Conservation (phyloP, 2,329 filamentous ascomycete species). For the Colletotrichum sp. region DNA sequence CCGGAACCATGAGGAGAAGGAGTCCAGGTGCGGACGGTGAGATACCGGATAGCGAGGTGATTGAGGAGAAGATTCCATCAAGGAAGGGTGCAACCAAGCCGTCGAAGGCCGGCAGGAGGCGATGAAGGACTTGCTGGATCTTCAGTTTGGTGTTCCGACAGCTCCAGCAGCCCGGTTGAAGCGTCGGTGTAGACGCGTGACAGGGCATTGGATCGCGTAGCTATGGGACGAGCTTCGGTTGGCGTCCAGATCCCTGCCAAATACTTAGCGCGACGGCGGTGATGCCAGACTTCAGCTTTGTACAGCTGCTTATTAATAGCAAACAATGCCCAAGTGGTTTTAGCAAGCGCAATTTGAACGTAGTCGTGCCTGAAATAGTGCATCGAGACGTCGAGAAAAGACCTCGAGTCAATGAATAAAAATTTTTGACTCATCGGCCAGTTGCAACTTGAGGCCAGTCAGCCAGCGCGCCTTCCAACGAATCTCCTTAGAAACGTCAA, state of each 20-base stretch:
- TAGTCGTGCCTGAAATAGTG: background rate
- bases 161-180: background rate
- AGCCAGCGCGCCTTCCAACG: background rate
- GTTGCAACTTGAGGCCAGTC: background rate
- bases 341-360: background rate
- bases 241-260: background rate
- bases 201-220: constrained; percentile 13
- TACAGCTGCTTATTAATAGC: background rate
- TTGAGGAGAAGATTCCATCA: constrained; percentile 43
- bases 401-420: background rate
- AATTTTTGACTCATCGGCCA: background rate
- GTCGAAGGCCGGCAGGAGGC: constrained; percentile 6
- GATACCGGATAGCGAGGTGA: constrained; percentile 59
- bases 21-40: constrained; percentile 78
- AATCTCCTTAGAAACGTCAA: background rate
- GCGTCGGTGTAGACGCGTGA: background rate
- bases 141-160: background rate
- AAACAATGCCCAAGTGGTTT: background rate
- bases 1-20: constrained; percentile 85
- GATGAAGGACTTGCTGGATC: background rate
- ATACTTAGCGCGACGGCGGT: constrained; percentile 1
- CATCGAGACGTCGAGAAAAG: background rate
- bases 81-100: constrained; percentile 38
- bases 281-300: background rate
- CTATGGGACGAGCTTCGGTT: constrained; percentile 12